phyloP scores from a whole-genome alignment of 345 rosid genomes.

The Lagerstroemia speciosa region DNA sequence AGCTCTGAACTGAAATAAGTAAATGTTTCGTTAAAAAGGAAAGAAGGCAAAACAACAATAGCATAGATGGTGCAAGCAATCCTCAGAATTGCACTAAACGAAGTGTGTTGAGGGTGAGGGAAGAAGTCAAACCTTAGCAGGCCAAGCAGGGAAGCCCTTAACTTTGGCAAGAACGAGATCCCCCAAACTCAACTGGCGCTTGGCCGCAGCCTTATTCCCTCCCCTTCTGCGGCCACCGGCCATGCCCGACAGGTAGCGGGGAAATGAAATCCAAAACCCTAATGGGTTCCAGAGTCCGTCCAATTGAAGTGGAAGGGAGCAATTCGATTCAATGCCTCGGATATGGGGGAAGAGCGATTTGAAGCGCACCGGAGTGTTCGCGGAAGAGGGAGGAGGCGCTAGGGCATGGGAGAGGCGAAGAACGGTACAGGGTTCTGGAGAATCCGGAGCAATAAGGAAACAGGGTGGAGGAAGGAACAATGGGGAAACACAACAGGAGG shows the following conservation, averaged over 20 bases:
- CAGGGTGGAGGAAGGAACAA: constrained; percentile 8
- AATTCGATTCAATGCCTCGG: background rate
- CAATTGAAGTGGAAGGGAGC: background rate
- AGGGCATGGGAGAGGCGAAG: constrained; percentile 12
- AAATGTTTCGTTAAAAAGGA: background rate
- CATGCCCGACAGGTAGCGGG: background rate
- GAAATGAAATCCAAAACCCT: constrained; percentile 6
- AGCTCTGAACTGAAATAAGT: background rate
- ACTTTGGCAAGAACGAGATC: constrained; percentile 97
- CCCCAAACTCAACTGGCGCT: constrained; percentile 66
- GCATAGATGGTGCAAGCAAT: background rate
- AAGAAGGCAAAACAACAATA: background rate
- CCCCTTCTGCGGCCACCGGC: constrained; percentile 83
- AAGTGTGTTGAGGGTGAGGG: background rate
- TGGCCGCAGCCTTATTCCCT: constrained; percentile 45
- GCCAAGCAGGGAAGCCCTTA: constrained; percentile 96
- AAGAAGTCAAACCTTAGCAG: constrained; percentile 72
- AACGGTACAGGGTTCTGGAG: background rate
- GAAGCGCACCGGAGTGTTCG: background rate
- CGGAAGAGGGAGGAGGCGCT: constrained; percentile 1
- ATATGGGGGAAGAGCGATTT: background rate
- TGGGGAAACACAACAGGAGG: background rate
- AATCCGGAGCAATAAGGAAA: background rate
- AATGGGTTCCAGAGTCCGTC: background rate
- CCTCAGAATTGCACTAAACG: background rate